A percentile compares a stretch with the other conserved stretches of the same genome.
Evolutionary conservation across 108 stramenopile genomes (phyloP).

Genomic region (Skeletonema potamos): DNA sequence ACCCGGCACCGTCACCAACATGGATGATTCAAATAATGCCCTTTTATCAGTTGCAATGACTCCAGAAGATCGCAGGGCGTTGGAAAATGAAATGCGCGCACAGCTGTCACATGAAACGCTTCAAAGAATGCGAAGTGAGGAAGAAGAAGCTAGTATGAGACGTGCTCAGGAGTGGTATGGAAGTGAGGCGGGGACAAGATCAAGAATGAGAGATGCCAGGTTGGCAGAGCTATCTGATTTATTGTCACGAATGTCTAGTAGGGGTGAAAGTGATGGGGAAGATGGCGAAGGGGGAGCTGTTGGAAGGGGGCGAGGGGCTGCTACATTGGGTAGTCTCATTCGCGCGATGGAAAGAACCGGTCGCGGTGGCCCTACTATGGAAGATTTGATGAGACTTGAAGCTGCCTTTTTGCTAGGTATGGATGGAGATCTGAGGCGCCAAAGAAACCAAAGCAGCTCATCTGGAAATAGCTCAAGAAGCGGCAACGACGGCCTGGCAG

Average conservation of each 20-base stretch:
- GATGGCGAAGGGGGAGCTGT: neutral
- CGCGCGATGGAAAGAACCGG: slow-evolving; percentile 46
- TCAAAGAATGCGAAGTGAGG: slow-evolving; percentile 60
- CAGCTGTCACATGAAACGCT: slow-evolving; percentile 72
- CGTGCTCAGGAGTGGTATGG: slow-evolving; percentile 59
- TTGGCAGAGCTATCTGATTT: slow-evolving; percentile 30
- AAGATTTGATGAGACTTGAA: slow-evolving; percentile 75
- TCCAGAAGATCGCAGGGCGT: slow-evolving; percentile 60
- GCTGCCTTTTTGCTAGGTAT: slow-evolving; percentile 62
- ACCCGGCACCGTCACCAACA: slow-evolving; percentile 1
- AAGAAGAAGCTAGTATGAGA: slow-evolving; percentile 63
- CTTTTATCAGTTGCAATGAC: slow-evolving; percentile 60
- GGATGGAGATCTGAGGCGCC: slow-evolving; percentile 38
- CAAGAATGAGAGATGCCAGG: slow-evolving; percentile 26
- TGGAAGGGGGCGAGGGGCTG: neutral
- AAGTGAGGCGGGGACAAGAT: slow-evolving; percentile 20
- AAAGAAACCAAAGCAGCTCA: neutral
- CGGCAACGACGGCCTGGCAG: neutral
- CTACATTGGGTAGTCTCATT: slow-evolving; percentile 5
- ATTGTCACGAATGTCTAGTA: slow-evolving; percentile 18
- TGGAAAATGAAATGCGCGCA: slow-evolving; percentile 75
- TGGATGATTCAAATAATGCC: slow-evolving; percentile 22
- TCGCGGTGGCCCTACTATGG: slow-evolving; percentile 43
- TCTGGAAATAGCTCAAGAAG: neutral
- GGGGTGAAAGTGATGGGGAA: neutral